phyloP scores from a whole-genome alignment of 2,329 filamentous ascomycete genomes.

The Microcyclosporella mali region DNA sequence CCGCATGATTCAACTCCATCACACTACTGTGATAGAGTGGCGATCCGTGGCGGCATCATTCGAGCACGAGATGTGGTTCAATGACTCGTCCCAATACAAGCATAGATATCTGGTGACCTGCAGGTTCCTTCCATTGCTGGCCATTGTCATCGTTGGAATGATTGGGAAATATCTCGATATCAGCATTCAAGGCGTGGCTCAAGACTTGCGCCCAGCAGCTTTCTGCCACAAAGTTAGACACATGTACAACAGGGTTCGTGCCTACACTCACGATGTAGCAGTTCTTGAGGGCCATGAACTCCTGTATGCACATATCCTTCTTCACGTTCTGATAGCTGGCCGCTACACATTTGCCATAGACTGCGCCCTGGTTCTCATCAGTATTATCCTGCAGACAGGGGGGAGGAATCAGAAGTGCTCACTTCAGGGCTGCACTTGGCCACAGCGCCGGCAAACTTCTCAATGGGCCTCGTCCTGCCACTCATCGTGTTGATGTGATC shows the following conservation, averaged over 20 bases:
- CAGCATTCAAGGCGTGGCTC: too few species aligned
- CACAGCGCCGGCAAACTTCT: slow-evolving; percentile 61
- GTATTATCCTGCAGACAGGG: not conserved
- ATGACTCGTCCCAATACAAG: too few species aligned
- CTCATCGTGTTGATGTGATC: slow-evolving; percentile 28
- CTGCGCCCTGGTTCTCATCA: slow-evolving; percentile 55
- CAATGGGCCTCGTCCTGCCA: slow-evolving; percentile 55
- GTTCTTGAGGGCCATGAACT: slow-evolving; percentile 79
- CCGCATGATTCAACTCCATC: too few species aligned
- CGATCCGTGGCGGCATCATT: too few species aligned
- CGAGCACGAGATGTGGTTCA: too few species aligned
- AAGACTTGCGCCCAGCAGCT: slow-evolving; percentile 24
- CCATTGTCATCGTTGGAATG: too few species aligned
- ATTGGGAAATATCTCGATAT: too few species aligned
- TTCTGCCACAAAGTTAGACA: slow-evolving; percentile 15
- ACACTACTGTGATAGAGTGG: not conserved
- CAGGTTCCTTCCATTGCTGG: too few species aligned
- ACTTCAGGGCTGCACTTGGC: slow-evolving; percentile 63
- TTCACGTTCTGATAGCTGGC: slow-evolving; percentile 83
- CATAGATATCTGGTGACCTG: too few species aligned
- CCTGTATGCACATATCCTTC: slow-evolving; percentile 81
- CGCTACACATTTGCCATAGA: slow-evolving; percentile 87
- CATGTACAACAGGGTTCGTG: not conserved
- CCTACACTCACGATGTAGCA: slow-evolving; percentile 67
- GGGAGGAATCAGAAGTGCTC: slow-evolving; percentile 23